Conservation (phyloP, 2,329 filamentous ascomycete genomes). For the Xylariales sp. region DNA sequence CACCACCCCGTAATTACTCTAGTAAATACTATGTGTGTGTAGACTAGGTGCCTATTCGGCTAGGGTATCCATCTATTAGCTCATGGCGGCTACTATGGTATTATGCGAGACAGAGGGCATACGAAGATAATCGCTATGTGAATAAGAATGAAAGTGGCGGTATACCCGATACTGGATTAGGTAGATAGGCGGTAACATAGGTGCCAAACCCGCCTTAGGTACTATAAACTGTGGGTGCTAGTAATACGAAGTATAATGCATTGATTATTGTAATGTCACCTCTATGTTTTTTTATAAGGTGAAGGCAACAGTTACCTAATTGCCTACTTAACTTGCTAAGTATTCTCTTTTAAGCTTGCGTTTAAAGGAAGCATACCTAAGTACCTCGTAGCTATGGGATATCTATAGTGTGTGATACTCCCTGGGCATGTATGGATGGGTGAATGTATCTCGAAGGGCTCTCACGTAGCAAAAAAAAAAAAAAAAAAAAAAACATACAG, state of each 20-base stretch:
- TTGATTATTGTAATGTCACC: not conserved
- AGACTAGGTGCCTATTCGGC: not conserved
- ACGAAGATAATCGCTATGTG: not conserved
- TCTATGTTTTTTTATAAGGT: too few relatives aligned
- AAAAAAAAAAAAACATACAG: not conserved
- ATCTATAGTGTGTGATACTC: too few relatives aligned
- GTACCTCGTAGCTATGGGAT: too few relatives aligned
- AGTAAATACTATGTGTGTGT: too few relatives aligned
- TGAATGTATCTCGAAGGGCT: too few relatives aligned
- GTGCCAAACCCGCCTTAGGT: not conserved
- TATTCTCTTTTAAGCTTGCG: conserved; percentile 1
- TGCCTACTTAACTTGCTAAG: not conserved
- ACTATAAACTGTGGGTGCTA: not conserved
- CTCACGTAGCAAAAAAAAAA: not conserved
- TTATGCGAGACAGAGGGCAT: not conserved
- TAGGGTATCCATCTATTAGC: not conserved
- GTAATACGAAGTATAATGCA: not conserved
- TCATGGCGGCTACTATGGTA: too few relatives aligned
- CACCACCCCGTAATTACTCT: conserved; percentile 6
- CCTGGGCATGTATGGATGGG: too few relatives aligned
- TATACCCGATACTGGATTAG: not conserved
- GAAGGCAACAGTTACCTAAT: too few relatives aligned
- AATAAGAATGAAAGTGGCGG: not conserved
- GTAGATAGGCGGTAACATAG: too few relatives aligned
- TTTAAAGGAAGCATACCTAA: not conserved